Percentiles rank a stretch among this genome's conserved stretches.
Evolutionary conservation across 2,329 filamentous ascomycete genomes (phyloP).

Genomic region (Rhexocercosporidium sp.): DNA sequence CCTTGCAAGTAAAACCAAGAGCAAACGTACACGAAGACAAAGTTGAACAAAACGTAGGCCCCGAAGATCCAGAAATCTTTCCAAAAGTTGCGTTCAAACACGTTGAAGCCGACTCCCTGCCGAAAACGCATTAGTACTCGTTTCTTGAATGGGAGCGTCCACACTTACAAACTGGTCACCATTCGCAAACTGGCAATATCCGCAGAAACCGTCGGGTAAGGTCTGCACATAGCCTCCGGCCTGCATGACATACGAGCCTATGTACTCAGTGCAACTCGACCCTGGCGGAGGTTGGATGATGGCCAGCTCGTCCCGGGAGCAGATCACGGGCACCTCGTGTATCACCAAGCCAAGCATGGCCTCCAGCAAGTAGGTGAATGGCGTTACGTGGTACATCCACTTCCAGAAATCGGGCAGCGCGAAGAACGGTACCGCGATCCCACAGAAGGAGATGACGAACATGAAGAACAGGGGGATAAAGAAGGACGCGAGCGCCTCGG

Average conservation of each 20-base stretch:
- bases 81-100: not conserved
- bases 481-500: not conserved
- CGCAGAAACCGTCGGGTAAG: not conserved
- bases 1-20: constrained; percentile 2
- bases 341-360: not conserved
- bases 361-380: not conserved
- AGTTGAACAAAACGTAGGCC: not conserved
- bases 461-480: constrained; percentile 4
- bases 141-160: not conserved
- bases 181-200: constrained; percentile 6
- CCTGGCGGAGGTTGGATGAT: not conserved
- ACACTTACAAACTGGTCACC: constrained; percentile 3
- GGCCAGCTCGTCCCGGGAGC: not conserved
- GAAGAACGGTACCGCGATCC: not conserved
- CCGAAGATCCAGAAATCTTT: not conserved
- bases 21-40: not conserved
- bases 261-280: not conserved
- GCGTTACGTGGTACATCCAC: not conserved
- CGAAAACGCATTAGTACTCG: not conserved
- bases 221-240: not conserved
- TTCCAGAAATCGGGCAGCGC: not conserved
- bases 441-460: not conserved
- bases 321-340: not conserved
- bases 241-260: not conserved
- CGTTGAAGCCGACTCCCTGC: not conserved